Base-by-base conservation (phyloP, 2,329 filamentous ascomycete species). In the Microcera coccophila region DNA sequence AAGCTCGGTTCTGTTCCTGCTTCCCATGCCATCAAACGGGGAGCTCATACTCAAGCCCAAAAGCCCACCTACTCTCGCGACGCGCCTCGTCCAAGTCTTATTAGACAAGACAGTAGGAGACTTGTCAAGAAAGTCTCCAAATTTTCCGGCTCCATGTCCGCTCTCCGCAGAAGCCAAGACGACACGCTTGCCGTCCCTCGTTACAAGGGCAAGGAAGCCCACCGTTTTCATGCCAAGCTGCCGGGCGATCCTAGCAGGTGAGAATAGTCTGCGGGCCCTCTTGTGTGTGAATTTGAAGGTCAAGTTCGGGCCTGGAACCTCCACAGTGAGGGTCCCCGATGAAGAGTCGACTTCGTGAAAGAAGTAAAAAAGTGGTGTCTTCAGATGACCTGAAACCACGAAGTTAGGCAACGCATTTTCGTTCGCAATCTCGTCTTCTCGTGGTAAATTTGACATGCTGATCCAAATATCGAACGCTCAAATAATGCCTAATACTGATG, bases 281-380 rank as follows among this genome's bases (percentile, higher is more conserved):
- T 38, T 36, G 42, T 67, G 65, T 1, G 42, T 44, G 39, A 67
- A 65, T 0, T 45, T 58, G 34, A 58, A 57, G 1, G 45, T 39
- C 5, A 67, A 51, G 12, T 64, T 64, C 3, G 62, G 57, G 1
- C 64, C 64, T 3, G 65, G 55, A 3, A 65, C 61, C 22, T 62
- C 52, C 4, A 63, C 57, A 0, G 49, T 51, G 2, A 67, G 55
- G 0, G 50, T 57, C 0, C 56, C 58, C 0, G 37, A 41, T 1
- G 51, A 44, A 1, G 52, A 26, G 38, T 64, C 44, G 39, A 65
- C 44, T 24, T 55, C 44, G 37, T 67, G 61, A n/a, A 59, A 51
- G 22, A 67, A 67, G 44, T 60, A 67, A 5, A 64, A 52, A 2
- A 45, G 38, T 0, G 55, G 52, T 2, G 43, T 35, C 0, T 53